phyloP scores from a whole-genome alignment of 2,329 filamentous ascomycete genomes.

The Talaromyces sp. region DNA sequence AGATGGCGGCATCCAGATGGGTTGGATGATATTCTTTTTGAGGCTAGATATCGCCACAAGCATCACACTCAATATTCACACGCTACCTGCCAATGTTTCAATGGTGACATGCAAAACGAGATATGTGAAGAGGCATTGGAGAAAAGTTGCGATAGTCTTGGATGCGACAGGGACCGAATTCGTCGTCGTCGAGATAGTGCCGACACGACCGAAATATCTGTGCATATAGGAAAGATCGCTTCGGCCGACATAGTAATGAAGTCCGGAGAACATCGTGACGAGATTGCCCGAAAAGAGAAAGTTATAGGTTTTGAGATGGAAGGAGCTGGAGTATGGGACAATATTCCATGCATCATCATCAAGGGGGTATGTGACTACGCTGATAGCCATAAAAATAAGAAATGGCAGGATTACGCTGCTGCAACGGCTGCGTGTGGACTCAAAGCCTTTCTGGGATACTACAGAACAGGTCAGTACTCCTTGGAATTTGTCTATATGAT shows the following conservation, averaged over 20 bases:
- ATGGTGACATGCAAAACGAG: neutral
- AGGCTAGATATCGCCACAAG: conserved; percentile 3
- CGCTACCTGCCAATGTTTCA: neutral
- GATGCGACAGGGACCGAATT: neutral
- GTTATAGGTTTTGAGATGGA: conserved; percentile 30
- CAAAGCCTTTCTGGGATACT: conserved; percentile 15
- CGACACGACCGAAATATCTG: neutral
- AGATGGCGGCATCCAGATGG: neutral
- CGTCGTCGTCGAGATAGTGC: neutral
- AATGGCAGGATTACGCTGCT: conserved; percentile 35
- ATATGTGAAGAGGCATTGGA: neutral
- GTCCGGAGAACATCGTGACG: neutral
- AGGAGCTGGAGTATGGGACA: conserved; percentile 26
- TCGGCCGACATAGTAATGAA: conserved; percentile 10
- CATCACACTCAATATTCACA: neutral
- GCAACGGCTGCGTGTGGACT: conserved; percentile 27
- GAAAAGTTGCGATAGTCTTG: neutral
- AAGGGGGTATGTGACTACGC: conserved; percentile 40
- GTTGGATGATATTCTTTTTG: neutral
- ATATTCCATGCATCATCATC: conserved; percentile 37
- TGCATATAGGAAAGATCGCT: conserved; percentile 6
- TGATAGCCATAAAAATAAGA: conserved; percentile 37
- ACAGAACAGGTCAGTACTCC: neutral
- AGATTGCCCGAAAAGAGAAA: neutral
- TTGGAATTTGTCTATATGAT: too few species aligned